Percentiles rank a stretch among this genome's conserved stretches.
phyloP scores from a whole-genome alignment of 768 basidiomycete species.

The Strobilomyces echinocephalus region DNA sequence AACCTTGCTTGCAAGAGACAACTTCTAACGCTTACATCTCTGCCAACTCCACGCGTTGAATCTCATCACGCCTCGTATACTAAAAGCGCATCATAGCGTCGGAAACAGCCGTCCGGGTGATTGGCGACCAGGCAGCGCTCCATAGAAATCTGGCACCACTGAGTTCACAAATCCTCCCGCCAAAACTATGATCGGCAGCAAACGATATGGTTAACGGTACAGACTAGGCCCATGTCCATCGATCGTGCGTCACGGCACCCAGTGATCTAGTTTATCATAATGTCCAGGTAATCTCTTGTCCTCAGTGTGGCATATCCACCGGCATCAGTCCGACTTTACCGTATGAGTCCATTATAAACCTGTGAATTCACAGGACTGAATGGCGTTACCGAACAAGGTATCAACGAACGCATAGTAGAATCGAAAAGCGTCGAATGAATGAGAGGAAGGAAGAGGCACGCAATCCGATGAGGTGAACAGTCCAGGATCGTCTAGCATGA shows the following conservation, averaged over 20 bases:
- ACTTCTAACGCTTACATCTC: no score
- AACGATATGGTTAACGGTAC: slow-evolving; percentile 61
- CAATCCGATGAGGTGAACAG: neutral
- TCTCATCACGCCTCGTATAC: no score
- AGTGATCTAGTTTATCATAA: no score
- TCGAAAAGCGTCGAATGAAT: neutral
- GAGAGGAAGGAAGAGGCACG: neutral
- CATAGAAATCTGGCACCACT: slow-evolving; percentile 78
- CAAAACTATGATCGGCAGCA: slow-evolving; percentile 50
- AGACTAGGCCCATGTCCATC: neutral
- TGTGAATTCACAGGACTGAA: no score
- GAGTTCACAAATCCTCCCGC: slow-evolving; percentile 66
- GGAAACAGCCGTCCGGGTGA: no score
- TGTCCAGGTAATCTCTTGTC: no score
- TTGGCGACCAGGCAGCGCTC: slow-evolving; percentile 57
- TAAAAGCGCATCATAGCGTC: no score
- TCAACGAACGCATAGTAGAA: slow-evolving; percentile 1
- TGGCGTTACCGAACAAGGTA: neutral
- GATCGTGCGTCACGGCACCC: neutral
- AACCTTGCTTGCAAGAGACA: no score
- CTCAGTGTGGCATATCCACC: no score
- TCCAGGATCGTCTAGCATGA: slow-evolving; percentile 39
- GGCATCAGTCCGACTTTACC: no score
- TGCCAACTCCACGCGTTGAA: no score
- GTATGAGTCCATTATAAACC: no score